Base-by-base conservation (phyloP, 495 filamentous ascomycete genomes). In the Aspergillus carlsbadensis region DNA sequence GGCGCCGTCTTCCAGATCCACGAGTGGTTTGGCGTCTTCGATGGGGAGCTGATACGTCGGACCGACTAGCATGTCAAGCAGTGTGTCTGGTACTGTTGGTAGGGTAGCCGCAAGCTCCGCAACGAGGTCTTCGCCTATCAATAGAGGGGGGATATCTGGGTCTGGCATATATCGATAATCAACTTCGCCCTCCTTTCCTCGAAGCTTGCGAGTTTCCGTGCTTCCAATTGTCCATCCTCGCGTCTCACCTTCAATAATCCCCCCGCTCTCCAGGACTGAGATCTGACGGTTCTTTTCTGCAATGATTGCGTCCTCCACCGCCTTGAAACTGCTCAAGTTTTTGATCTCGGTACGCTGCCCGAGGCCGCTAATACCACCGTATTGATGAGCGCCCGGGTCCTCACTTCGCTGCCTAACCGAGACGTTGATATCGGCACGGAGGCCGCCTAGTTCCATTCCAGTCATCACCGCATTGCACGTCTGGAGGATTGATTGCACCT, bases 81-180 rank as follows among this genome's bases (percentile, higher is more conserved):
- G 78, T 31, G 83, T 72, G 57, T 96, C 92, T 0, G 92, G 90
- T 13, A 88, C 68, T 10, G 74, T 67, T 0, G 90, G 91, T 39
- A 95, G 72, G 0, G 70, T 83, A 4, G 71, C 58, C 7, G 64
- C 69, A 10, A 98, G 74, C 57, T 84, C 71, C 10, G 78, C 63
- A 15, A 96, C 71, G 5, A 97, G 74, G 41, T 89, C 85, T 37
- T 81, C 60, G 11, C 84, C 86, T 58, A 99, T 86, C 4, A 90
- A 64, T 10, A 99, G 76, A 0, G 95, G 90, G 0, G 81, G 81
- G 10, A 99, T 74, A 69, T 99, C 94, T 2, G 94, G 91, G 68
- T 99, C 94, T 1, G 94, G 94, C 95, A 98, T 98, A 68, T 98
- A 98, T 41, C 94, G 80, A 66, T 98, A 98, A 63, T 98, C 94